Percentiles rank a stretch among this genome's conserved stretches.
phyloP scores from a whole-genome alignment of 129 eudicot genomes.

The Flaveria brownii region DNA sequence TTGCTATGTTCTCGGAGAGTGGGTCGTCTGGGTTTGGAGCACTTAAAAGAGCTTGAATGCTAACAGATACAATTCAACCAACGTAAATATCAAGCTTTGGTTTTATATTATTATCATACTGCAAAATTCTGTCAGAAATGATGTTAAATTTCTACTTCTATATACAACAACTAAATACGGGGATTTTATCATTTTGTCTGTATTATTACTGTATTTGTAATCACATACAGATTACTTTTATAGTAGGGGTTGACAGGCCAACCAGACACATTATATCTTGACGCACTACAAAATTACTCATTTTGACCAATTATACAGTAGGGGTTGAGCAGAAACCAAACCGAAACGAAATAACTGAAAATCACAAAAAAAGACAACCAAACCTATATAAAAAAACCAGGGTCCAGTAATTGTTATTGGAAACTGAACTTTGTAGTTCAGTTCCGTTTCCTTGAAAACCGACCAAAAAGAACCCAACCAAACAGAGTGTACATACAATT shows the following conservation, averaged over 20 bases:
- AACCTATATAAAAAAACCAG: background rate
- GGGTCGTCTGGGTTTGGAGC: slow-evolving; percentile 67
- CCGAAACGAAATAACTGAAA: background rate
- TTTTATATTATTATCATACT: background rate
- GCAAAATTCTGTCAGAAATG: background rate
- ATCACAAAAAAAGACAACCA: background rate
- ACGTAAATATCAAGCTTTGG: slow-evolving; percentile 10
- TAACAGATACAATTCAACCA: slow-evolving; percentile 20
- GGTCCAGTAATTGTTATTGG: background rate
- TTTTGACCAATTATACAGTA: background rate
- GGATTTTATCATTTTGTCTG: background rate
- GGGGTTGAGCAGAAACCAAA: background rate
- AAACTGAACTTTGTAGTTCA: background rate
- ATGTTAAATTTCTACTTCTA: background rate
- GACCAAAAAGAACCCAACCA: background rate
- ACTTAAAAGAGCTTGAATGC: slow-evolving; percentile 62
- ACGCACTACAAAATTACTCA: background rate
- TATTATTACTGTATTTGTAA: background rate
- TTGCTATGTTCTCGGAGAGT: slow-evolving; percentile 55
- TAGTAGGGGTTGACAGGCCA: background rate
- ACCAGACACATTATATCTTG: background rate
- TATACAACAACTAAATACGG: background rate
- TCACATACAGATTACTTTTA: background rate
- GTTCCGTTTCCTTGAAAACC: background rate
- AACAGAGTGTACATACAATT: background rate